Evolutionary conservation across 225 moss, liverwort and hornwort species (phyloP), one percentile per base, ranked within the genome.

Genomic region (Marchantia paleacea): DNA sequence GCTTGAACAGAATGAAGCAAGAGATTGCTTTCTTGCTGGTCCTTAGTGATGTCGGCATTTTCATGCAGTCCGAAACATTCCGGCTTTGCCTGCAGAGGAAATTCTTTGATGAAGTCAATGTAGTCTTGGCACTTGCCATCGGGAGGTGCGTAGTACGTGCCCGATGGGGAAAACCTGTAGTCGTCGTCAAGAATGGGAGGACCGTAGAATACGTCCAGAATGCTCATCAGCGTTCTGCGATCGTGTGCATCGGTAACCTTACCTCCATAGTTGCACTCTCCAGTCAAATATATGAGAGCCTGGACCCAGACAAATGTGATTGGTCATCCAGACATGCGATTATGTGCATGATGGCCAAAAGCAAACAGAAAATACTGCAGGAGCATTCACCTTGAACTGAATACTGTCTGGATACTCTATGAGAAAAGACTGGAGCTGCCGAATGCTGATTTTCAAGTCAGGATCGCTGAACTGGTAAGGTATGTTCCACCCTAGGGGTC

Each of bases 251-350:
- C 92, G 11, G 92, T 92, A 26, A 92, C 92, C 83, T 90, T 85
- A 13, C 92, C 92, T 48, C 92, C 92, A 78, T 92, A 92, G 69
- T 92, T 92, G 80, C 92, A 92, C 82, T 92, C 92, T 47, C 92
- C 92, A 10, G 86, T 92, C 73, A 87, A 89, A 69, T 92, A 92
- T 15, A 85, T 80, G 52, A 92, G 82, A 16, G 90, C 92, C 92
- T 91, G 73, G 22, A 26, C 28, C 52, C 24, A 74, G 0, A 68
- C 3, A 4, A 71, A 48, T 13, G 24, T 16, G 68, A 25, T 29
- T 11, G 29, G 68, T 68, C 10, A 29, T 31, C 26, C 9, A 12
- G 10, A 14, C 68, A 15, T 57, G 8, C 57, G 19, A 19, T 19
- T 9, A 2, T 66, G 1, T 60, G 58, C 25, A 70, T 3, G 1